Percentiles rank a stretch among this genome's conserved stretches.
Conservation (phyloP, 2,329 filamentous ascomycete species). For the Coleophoma cylindrospora region DNA sequence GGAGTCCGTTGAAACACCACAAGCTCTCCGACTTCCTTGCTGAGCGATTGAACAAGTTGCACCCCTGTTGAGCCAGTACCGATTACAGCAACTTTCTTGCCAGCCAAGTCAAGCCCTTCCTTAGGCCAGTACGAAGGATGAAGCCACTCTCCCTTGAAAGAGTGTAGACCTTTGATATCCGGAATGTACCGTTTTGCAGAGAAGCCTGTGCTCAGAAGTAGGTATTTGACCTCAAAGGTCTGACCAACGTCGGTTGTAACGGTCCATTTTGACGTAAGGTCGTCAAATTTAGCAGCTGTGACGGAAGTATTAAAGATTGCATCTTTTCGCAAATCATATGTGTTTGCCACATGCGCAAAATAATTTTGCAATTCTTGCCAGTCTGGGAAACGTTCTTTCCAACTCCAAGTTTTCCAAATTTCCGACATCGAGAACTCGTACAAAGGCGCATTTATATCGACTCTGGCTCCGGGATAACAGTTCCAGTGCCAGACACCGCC, state of each 20-base stretch:
- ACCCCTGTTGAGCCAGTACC: conserved; percentile 30
- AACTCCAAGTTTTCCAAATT: not conserved
- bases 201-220: conserved; percentile 12
- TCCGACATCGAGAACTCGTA: conserved; percentile 7
- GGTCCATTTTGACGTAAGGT: conserved; percentile 41
- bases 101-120: conserved; percentile 21
- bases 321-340: conserved; percentile 47
- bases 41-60: conserved; percentile 25
- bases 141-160: conserved; percentile 38
- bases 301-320: conserved; percentile 51
- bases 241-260: conserved; percentile 31
- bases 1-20: conserved; percentile 28
- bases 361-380: conserved; percentile 54
- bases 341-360: conserved; percentile 42
- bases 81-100: conserved; percentile 28
- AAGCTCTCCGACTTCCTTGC: conserved; percentile 33
- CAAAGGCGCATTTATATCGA: conserved; percentile 5
- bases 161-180: conserved; percentile 37
- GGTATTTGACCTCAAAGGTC: conserved; percentile 6
- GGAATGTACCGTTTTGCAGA: conserved; percentile 14
- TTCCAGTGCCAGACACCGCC: conserved; percentile 49
- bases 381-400: conserved; percentile 40
- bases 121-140: conserved; percentile 37
- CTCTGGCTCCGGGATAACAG: conserved; percentile 44
- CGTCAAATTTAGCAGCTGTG: conserved; percentile 47